Evolutionary conservation across 139 green algal genomes (phyloP), one percentile per base, ranked within the genome.

Genomic region (Asterochloris erici): DNA sequence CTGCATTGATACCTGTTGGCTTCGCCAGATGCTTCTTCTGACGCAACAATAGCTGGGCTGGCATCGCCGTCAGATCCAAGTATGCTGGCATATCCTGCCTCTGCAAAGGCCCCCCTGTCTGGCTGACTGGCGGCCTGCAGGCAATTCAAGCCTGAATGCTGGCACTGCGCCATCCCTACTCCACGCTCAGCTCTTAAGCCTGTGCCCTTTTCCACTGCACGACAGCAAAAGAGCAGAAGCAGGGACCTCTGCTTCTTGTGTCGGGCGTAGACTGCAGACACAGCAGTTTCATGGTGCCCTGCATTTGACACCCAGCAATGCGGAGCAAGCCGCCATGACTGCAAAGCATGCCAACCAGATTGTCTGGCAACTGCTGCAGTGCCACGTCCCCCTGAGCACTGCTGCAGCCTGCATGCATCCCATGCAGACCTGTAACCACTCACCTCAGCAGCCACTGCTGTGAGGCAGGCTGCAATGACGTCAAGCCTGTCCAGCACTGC

Each of bases 361-460:
- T 71, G 66, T 2, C 17, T 71, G 66, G 21, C 66, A 26, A 9
- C 17, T 24, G 66, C 66, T 26, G 19, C 21, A 71, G 9, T 71
- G 21, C 10, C 19, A 1, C 1, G 66, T 24, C 17, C 17, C 19
- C 66, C 19, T 71, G 66, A 21, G 10, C 66, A 71, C 21, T 71
- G 4, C 21, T 71, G 66, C 66, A 71, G 21, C 19, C 21, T 24
- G 64, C 64, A n/a, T n/a, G n/a, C n/a, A n/a, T n/a, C n/a, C n/a
- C n/a, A 54, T 78, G 71, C 71, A 73, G 38, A 19, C 17, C n/a
- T 78, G 19, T 26, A 24, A 64, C 70, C 38, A 61, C 15, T 70
- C 29, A 92, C 83, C 84, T 93, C 89, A 73, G 85, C 87, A 79
- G 89, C 92, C 24, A 93, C 87, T 12, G 85, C 78, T n/a, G 89